Conservation (phyloP, 768 basidiomycete species). For the Tremella mesenterica region DNA sequence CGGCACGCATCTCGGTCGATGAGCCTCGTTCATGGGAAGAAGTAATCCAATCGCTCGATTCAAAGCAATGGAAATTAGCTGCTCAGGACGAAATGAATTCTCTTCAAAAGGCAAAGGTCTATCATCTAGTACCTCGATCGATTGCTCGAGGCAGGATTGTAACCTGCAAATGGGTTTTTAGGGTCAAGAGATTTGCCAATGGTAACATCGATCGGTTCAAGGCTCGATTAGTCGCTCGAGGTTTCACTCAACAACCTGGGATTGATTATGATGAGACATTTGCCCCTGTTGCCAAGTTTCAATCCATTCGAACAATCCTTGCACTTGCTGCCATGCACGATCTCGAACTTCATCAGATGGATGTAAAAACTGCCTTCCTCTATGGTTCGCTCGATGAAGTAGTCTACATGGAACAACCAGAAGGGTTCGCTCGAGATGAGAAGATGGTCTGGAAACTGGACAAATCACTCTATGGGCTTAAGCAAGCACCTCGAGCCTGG, state of each 20-base stretch:
- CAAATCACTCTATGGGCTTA: too few relatives aligned
- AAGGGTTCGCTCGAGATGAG: neutral
- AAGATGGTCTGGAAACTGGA: constrained; percentile 6
- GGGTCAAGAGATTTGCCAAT: neutral
- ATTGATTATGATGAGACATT: constrained; percentile 9
- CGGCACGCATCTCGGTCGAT: too few relatives aligned
- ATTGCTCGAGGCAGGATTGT: neutral
- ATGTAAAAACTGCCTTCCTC: too few relatives aligned
- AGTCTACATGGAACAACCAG: constrained; percentile 8
- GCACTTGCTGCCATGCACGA: constrained; percentile 7
- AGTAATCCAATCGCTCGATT: too few relatives aligned
- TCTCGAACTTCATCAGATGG: too few relatives aligned
- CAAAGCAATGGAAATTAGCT: too few relatives aligned
- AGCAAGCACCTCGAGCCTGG: too few relatives aligned
- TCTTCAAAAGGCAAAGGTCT: neutral
- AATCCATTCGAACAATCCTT: constrained; percentile 10
- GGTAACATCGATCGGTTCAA: constrained; percentile 5
- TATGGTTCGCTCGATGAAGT: constrained; percentile 9
- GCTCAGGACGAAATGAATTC: neutral
- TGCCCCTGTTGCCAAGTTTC: constrained; percentile 12
- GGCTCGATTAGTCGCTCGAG: constrained; percentile 12
- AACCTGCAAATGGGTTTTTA: constrained; percentile 1
- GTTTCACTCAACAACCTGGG: constrained; percentile 8
- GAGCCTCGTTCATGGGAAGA: too few relatives aligned
- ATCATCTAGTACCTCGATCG: neutral